Evolutionary conservation across 2,329 filamentous ascomycete species (phyloP), one percentile per base, ranked within the genome.

Genomic region (Xylariomycetidae sp.): DNA sequence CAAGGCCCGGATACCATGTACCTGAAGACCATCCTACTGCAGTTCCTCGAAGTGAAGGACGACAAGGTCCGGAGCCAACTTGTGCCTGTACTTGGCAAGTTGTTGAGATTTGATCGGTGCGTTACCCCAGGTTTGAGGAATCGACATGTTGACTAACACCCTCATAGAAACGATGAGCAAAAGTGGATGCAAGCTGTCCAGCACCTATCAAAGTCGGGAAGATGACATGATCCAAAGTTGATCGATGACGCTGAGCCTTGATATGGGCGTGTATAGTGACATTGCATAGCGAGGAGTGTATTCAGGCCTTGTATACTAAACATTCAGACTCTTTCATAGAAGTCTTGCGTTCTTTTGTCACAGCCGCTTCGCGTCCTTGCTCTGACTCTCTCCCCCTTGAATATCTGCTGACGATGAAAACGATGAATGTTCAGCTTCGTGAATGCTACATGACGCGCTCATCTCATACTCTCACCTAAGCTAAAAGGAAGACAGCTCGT

Each of bases 111-210:
- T 62, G 82, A 88, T 62, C 78, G 79, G 80, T 85, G 64, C 63
- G 81, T 70, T 30, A 16, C 19, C 13, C 25, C 41, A 16, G 28
- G 23, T 22, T 23, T 23, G 4, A 29, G 27, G 22, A 35, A 31
- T 48, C 41, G 53, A 47, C 33, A 48, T 42, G 31, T 30, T 33
- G 27, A 16, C 8, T 32, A 18, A 16, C 5, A 15, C 15, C 7
- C 2, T 7, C 8, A 23, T 30, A 74, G 70, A 41, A 49, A 60
- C 18, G 88, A 95, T 48, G 85, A 92, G 62, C 82, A 92, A 61
- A 90, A 87, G 61, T 94, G 88, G 87, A 77, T 82, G 61, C 75
- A 80, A 13, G 88, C 84, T 3, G 80, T 94, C 12, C 70, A 75
- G 40, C 67, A 72, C 33, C 37, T 51, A 14, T 48, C 51, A 6